Base-by-base conservation (phyloP, 108 stramenopile species). In the Cyclotella choctawhatcheeana region DNA sequence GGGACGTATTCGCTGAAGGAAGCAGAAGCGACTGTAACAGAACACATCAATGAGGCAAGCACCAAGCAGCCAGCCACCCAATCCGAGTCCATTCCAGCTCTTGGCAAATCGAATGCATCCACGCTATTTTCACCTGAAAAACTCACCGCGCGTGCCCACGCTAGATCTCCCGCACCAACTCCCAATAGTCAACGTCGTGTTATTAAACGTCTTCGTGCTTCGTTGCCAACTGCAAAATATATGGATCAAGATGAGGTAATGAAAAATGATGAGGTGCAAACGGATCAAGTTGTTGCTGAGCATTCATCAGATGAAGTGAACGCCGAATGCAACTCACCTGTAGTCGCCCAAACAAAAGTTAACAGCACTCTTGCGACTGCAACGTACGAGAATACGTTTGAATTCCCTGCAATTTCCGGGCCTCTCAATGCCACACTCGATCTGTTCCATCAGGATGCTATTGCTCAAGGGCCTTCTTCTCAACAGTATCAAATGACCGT, bases 151-250 rank as follows among this genome's bases (percentile, higher is more conserved):
- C 4, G 16, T 5, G 3, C 25, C 1, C 10, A 48, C 26, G 16
- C 35, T n/a, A 63, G 77, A 44, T 79, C 78, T 30, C 78, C 78
- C 16, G 66, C 60, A 34, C 78, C 78, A n/a, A 79, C 78, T 7
- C 78, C 78, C 20, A 79, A 79, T 45, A 79, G 78, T 68, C 78
- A 79, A 56, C 71, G 78, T 4, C 58, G 71, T 12, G 44, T 64
- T 7, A 64, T 79, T 18, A 79, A 79, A 40, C 78, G 78, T 24
- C 51, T 68, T 18, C 61, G 78, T 25, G 66, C 78, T 12, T 73
- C 71, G 13, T 18, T 79, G 12, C 78, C 78, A 17, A 55, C 60
- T 44, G 66, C 71, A 2, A 79, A 55, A 34, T 79, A 79, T 37
- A 31, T 73, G 61, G 34, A 48, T 16, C 58, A 32, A 4, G 61